A percentile compares a stretch with the other conserved stretches of the same genome.
These are phyloP conservation scores for Poteriospumella lacustris DNA, from an alignment of 108 stramenopile genomes.

Conservation along the genomic window DNA sequence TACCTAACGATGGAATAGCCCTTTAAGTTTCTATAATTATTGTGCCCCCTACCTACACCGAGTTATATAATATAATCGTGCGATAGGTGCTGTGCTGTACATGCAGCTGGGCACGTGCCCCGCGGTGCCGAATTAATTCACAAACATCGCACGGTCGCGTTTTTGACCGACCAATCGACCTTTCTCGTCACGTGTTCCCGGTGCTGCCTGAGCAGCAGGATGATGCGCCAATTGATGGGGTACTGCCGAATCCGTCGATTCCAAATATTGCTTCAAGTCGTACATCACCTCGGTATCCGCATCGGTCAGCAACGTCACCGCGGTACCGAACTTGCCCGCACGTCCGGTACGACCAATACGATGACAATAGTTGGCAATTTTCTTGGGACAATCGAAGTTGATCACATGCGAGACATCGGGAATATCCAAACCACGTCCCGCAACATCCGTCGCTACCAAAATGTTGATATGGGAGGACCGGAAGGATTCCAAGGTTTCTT, in stretches of 20 bases:
- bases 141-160: constrained; percentile 29
- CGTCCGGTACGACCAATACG: constrained; percentile 95
- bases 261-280: constrained; percentile 68
- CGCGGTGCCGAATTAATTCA: too few species aligned
- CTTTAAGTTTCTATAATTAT: too few species aligned
- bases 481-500: constrained; percentile 78
- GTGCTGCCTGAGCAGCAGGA: constrained; percentile 42
- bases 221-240: constrained; percentile 66
- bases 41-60: too few species aligned
- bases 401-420: constrained; percentile 88
- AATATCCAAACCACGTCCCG: constrained; percentile 92
- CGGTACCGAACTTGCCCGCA: constrained; percentile 87
- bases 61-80: too few species aligned
- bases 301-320: constrained; percentile 86
- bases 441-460: constrained; percentile 90
- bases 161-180: constrained; percentile 38
- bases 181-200: constrained; percentile 35
- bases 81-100: too few species aligned
- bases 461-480: constrained; percentile 68
- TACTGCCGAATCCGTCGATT: constrained; percentile 64
- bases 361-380: constrained; percentile 92
- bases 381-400: constrained; percentile 87
- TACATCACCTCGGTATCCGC: constrained; percentile 83
- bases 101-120: too few species aligned
- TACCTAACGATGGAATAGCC: too few species aligned